Evolutionary conservation across 208 protist genomes (phyloP).

Genomic region (Leishmania tropica): DNA sequence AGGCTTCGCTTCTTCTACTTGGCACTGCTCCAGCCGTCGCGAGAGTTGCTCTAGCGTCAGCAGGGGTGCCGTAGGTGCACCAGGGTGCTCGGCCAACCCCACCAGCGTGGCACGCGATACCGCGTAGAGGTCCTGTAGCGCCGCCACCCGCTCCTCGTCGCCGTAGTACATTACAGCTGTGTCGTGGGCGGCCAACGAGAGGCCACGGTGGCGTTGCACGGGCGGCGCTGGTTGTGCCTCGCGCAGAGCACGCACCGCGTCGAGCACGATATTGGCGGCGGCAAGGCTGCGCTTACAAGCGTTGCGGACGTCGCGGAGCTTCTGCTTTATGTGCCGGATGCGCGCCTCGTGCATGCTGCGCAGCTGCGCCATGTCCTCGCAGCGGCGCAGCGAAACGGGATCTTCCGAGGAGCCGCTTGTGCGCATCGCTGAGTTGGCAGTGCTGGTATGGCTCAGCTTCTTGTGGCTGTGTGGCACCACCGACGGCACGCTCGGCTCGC

Average conservation of each 20-base stretch:
- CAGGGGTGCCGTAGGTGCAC: neutral
- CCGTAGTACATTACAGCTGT: conserved; percentile 34
- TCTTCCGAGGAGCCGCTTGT: conserved; percentile 17
- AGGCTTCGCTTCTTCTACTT: neutral
- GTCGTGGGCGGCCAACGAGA: conserved; percentile 69
- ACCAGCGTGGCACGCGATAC: conserved; percentile 18
- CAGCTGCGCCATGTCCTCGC: conserved; percentile 21
- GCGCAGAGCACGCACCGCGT: conserved; percentile 54
- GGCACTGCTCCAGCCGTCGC: conserved; percentile 3
- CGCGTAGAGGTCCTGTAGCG: conserved; percentile 23
- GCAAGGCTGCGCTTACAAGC: conserved; percentile 65
- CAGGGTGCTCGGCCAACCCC: conserved; percentile 6
- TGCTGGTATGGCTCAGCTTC: conserved; percentile 13
- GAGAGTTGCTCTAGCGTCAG: conserved; percentile 8
- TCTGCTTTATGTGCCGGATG: conserved; percentile 28
- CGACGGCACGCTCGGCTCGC: neutral
- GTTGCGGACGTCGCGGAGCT: conserved; percentile 35
- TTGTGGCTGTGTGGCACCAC: conserved; percentile 14
- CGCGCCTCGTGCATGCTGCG: conserved; percentile 20
- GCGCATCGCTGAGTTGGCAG: neutral
- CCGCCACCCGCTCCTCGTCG: conserved; percentile 30
- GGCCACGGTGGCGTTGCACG: conserved; percentile 52
- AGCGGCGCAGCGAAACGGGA: conserved; percentile 9
- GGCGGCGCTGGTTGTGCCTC: conserved; percentile 37
- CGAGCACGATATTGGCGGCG: conserved; percentile 68